Evolutionary conservation across 2,329 filamentous ascomycete species (phyloP).

Genomic region (Hypoxylon sp.): DNA sequence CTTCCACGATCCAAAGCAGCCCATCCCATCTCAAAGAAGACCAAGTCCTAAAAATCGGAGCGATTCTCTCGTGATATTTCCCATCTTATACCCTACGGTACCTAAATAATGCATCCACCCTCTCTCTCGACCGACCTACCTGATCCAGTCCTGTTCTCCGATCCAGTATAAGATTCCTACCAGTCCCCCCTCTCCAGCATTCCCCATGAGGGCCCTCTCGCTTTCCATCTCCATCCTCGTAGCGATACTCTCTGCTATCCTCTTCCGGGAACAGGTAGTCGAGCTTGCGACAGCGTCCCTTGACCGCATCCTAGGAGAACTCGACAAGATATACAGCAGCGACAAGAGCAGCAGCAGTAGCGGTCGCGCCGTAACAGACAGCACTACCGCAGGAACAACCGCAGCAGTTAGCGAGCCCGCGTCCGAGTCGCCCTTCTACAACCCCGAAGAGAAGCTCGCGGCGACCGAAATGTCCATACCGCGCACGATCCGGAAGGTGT

Average conservation of each 20-base stretch:
- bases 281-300: slow-evolving; percentile 39
- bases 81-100: slow-evolving; percentile 16
- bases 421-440: slow-evolving; percentile 40
- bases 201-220: slow-evolving; percentile 51
- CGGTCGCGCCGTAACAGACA: slow-evolving; percentile 7
- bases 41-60: slow-evolving; percentile 6
- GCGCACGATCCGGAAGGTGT: slow-evolving; percentile 81
- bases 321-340: slow-evolving; percentile 23
- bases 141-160: slow-evolving; percentile 27
- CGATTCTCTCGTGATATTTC: slow-evolving; percentile 38
- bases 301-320: slow-evolving; percentile 33
- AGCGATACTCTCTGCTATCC: slow-evolving; percentile 48
- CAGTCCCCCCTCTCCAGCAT: slow-evolving; percentile 6
- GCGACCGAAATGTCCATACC: slow-evolving; percentile 68
- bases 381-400: slow-evolving; percentile 24
- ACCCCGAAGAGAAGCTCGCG: slow-evolving; percentile 43
- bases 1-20: slow-evolving; percentile 2
- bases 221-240: slow-evolving; percentile 50
- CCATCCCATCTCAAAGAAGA: not conserved
- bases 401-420: slow-evolving; percentile 22
- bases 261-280: slow-evolving; percentile 46
- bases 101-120: slow-evolving; percentile 36
- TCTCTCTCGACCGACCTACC: slow-evolving; percentile 27
- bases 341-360: slow-evolving; percentile 17
- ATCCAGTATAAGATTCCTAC: slow-evolving; percentile 21